Evolutionary conservation across 1,284 basidiomycete species (phyloP).

Genomic region (Puccinia hordei): DNA sequence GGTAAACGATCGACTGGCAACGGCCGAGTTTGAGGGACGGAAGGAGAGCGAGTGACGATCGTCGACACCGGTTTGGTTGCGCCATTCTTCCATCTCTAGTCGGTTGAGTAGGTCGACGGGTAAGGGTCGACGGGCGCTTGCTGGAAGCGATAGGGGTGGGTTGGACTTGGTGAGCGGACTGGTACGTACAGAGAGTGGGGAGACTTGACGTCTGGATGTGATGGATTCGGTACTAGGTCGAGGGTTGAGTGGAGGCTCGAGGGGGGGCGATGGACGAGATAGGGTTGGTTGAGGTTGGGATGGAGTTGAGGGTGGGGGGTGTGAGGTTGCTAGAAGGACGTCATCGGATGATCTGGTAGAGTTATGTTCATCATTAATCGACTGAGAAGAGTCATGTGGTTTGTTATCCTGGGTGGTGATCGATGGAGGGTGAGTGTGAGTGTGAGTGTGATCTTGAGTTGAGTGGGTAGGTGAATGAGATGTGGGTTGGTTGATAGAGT

Average conservation of each 20-base stretch:
- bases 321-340: constrained; percentile 1
- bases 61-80: constrained; percentile 44
- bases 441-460: background rate
- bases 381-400: background rate
- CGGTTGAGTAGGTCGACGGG: constrained; percentile 37
- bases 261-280: background rate
- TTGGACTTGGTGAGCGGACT: background rate
- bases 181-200: background rate
- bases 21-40: background rate
- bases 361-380: constrained; percentile 5
- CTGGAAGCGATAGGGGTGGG: constrained; percentile 37
- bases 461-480: background rate
- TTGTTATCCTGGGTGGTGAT: no score
- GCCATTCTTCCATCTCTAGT: constrained; percentile 49
- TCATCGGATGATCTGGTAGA: background rate
- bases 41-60: constrained; percentile 39
- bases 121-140: constrained; percentile 27
- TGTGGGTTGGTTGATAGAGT: background rate
- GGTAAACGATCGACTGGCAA: background rate
- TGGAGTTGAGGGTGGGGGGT: background rate
- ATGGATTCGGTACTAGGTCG: constrained; percentile 7
- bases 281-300: background rate
- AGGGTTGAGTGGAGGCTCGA: background rate
- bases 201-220: background rate
- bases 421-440: background rate